These are phyloP conservation scores for Liquidambar formosana DNA, from an alignment of 164 flowering plant species.

Conservation along the genomic window DNA sequence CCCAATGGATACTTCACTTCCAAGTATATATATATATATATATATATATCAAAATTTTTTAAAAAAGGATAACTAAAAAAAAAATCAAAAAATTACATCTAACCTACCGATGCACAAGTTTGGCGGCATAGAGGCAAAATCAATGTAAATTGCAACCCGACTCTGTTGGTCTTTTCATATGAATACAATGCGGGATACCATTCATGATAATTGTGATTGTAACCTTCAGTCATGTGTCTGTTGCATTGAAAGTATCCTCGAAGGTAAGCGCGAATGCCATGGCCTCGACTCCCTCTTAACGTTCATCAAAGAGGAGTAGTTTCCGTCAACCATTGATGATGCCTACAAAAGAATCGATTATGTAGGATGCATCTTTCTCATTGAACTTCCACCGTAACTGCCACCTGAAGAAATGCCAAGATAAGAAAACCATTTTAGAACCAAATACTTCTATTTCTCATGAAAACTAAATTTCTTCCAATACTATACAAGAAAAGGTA, in stretches of 20 bases:
- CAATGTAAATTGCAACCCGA: too few relatives aligned
- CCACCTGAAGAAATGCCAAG: constrained; percentile 4
- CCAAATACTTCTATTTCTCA: neutral
- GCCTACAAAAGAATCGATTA: neutral
- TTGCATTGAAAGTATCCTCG: neutral
- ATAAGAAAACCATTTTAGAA: neutral
- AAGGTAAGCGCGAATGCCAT: neutral
- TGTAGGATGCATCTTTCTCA: neutral
- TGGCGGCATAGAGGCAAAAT: too few relatives aligned
- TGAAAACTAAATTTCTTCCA: neutral
- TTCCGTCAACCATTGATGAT: neutral
- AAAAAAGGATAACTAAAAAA: too few relatives aligned
- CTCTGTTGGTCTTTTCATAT: neutral
- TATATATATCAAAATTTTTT: too few relatives aligned
- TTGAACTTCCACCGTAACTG: neutral
- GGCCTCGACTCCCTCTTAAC: neutral
- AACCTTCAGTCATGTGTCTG: neutral
- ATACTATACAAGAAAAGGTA: too few relatives aligned
- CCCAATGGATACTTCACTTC: too few relatives aligned
- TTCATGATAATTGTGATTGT: neutral
- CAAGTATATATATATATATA: too few relatives aligned
- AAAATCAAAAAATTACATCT: too few relatives aligned
- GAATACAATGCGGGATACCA: neutral
- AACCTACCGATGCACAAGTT: too few relatives aligned
- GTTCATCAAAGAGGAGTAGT: too few relatives aligned